Percentiles rank a stretch among this genome's conserved stretches.
Conservation (phyloP, 2,329 filamentous ascomycete species). For the Fusarium sp. region DNA sequence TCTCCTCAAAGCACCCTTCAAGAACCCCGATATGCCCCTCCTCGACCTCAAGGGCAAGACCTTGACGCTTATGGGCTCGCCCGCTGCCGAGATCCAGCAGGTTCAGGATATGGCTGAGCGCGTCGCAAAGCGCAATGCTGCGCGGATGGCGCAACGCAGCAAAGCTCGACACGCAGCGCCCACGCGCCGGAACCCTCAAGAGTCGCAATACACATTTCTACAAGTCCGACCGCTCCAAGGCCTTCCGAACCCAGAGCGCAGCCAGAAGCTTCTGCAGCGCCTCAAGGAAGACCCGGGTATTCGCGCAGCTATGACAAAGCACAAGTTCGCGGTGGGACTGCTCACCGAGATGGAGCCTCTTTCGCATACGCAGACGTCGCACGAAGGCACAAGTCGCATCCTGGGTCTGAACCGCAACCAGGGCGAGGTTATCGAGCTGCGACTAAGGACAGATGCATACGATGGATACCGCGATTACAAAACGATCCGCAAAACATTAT, state of each 20-base stretch:
- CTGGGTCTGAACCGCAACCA: conserved; percentile 88
- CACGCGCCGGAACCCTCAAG: conserved; percentile 56
- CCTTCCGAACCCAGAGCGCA: conserved; percentile 80
- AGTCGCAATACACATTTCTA: conserved; percentile 83
- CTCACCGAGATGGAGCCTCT: conserved; percentile 96
- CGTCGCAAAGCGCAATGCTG: conserved; percentile 62
- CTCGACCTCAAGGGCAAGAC: conserved; percentile 66
- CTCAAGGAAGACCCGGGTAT: conserved; percentile 89
- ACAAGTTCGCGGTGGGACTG: conserved; percentile 85
- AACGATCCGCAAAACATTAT: conserved; percentile 90
- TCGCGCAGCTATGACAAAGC: conserved; percentile 82
- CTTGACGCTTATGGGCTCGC: conserved; percentile 74
- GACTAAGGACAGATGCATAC: conserved; percentile 91
- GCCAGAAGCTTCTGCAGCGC: conserved; percentile 77
- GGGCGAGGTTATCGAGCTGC: conserved; percentile 90
- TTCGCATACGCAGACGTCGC: conserved; percentile 77
- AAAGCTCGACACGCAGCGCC: conserved; percentile 42
- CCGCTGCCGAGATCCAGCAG: conserved; percentile 68
- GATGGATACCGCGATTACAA: conserved; percentile 95
- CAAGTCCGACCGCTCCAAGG: conserved; percentile 80
- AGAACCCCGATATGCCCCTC: conserved; percentile 66
- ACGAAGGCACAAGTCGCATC: conserved; percentile 79
- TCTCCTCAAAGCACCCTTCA: conserved; percentile 74
- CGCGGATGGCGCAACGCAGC: conserved; percentile 51
- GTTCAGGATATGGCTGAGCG: conserved; percentile 63